These are phyloP conservation scores for Talaromyces ruber DNA, from an alignment of 495 filamentous ascomycete genomes.

Conservation along the genomic window DNA sequence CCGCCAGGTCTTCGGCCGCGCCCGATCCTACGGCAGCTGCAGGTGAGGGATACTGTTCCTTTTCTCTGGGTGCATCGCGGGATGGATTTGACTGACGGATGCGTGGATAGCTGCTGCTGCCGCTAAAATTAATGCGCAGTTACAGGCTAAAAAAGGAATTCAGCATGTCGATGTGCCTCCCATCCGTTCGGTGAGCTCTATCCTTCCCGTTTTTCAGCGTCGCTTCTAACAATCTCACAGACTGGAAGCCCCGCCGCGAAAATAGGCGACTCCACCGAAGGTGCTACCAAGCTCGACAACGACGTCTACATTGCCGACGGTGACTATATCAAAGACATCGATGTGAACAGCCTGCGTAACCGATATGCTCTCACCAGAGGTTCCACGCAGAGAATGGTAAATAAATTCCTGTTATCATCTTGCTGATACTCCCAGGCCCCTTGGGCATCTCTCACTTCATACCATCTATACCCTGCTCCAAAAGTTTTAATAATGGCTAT, in stretches of 20 bases:
- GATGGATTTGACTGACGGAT: constrained; percentile 12
- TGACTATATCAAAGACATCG: constrained; percentile 96
- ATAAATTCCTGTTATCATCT: constrained; percentile 55
- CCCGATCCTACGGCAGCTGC: constrained; percentile 79
- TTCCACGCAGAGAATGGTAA: constrained; percentile 99
- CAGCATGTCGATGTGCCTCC: constrained; percentile 93
- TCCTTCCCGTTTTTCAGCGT: not conserved
- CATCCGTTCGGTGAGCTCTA: constrained; percentile 52
- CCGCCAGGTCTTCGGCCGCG: constrained; percentile 32
- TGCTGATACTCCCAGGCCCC: constrained; percentile 71
- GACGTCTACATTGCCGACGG: constrained; percentile 93
- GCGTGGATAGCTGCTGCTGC: constrained; percentile 68
- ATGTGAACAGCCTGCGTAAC: constrained; percentile 96
- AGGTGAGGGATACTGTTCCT: constrained; percentile 40
- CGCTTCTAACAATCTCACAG: constrained; percentile 24
- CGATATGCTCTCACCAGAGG: constrained; percentile 97
- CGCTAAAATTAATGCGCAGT: constrained; percentile 85
- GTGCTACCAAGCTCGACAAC: constrained; percentile 57
- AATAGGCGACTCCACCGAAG: constrained; percentile 34
- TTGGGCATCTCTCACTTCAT: constrained; percentile 24
- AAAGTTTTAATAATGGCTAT: not conserved
- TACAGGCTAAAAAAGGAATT: constrained; percentile 86
- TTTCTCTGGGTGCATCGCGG: not conserved
- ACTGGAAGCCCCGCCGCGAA: constrained; percentile 40
- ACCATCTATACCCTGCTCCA: constrained; percentile 16